phyloP scores from a whole-genome alignment of 2,329 filamentous ascomycete genomes.

The Stachybotrys chlorohalonatus region DNA sequence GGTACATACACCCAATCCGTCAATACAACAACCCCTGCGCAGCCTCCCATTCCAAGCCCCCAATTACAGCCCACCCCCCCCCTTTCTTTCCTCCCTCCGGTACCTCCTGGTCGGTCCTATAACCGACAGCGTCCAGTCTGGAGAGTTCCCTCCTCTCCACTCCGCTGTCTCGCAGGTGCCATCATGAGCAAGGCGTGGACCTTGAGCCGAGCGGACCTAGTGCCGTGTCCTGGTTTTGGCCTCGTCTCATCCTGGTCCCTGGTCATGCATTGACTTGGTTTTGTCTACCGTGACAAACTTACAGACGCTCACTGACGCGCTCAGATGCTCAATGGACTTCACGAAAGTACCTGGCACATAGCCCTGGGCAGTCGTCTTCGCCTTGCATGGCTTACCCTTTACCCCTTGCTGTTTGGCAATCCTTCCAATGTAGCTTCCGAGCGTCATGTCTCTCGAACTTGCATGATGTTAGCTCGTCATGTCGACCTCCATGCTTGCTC shows the following conservation, averaged over 20 bases:
- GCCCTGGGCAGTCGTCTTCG: background rate
- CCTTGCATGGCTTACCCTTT: background rate
- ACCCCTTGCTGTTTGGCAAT: background rate
- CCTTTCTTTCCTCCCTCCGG: background rate
- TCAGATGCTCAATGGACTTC: background rate
- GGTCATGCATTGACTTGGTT: background rate
- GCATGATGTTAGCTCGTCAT: background rate
- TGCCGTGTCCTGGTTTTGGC: background rate
- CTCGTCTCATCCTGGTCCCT: background rate
- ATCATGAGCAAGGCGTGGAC: background rate
- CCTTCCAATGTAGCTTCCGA: background rate
- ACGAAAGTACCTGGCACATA: background rate
- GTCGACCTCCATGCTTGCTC: background rate
- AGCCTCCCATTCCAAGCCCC: background rate
- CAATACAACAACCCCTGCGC: background rate
- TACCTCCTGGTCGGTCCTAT: background rate
- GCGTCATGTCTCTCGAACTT: background rate
- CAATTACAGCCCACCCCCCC: background rate
- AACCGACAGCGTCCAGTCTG: background rate
- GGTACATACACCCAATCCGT: background rate
- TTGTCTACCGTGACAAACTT: background rate
- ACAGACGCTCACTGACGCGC: background rate
- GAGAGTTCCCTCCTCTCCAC: background rate
- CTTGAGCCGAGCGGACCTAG: background rate
- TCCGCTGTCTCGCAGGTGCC: background rate